phyloP scores from a whole-genome alignment of 73 alveolate genomes.

The Diophrys appendiculata region DNA sequence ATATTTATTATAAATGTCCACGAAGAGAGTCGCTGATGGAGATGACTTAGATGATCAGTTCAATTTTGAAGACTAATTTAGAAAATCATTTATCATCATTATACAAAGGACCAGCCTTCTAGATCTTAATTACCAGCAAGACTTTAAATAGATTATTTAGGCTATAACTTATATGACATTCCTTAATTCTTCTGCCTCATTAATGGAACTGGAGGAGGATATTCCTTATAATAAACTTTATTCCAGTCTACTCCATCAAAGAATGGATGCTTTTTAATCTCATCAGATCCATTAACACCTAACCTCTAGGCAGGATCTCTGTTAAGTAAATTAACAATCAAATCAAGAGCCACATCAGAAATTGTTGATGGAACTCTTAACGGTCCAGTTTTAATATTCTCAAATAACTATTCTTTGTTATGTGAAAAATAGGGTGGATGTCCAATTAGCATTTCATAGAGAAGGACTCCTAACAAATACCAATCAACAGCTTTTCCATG shows the following conservation, averaged over 20 bases:
- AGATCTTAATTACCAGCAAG: too few relatives aligned
- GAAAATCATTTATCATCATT: too few relatives aligned
- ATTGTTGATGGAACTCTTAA: constrained; percentile 79
- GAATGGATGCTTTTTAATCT: constrained; percentile 89
- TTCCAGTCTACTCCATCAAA: constrained; percentile 93
- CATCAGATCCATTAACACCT: constrained; percentile 91
- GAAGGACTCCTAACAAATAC: constrained; percentile 93
- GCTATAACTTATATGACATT: background rate
- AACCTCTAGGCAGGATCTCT: constrained; percentile 90
- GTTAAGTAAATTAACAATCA: constrained; percentile 75
- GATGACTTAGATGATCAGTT: too few relatives aligned
- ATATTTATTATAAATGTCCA: too few relatives aligned
- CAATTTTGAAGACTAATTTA: too few relatives aligned
- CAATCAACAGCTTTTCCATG: constrained; percentile 91
- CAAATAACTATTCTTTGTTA: constrained; percentile 82
- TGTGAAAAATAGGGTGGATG: constrained; percentile 94
- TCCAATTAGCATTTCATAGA: constrained; percentile 96
- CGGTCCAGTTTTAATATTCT: constrained; percentile 81
- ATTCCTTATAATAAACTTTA: constrained; percentile 71
- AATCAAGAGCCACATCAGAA: constrained; percentile 75
- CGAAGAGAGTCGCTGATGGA: too few relatives aligned
- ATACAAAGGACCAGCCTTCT: too few relatives aligned
- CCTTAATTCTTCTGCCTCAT: constrained; percentile 18
- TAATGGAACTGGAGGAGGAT: constrained; percentile 80
- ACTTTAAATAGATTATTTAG: background rate